phyloP scores from a whole-genome alignment of 257 asterid genomes.

The Solanum okadae region DNA sequence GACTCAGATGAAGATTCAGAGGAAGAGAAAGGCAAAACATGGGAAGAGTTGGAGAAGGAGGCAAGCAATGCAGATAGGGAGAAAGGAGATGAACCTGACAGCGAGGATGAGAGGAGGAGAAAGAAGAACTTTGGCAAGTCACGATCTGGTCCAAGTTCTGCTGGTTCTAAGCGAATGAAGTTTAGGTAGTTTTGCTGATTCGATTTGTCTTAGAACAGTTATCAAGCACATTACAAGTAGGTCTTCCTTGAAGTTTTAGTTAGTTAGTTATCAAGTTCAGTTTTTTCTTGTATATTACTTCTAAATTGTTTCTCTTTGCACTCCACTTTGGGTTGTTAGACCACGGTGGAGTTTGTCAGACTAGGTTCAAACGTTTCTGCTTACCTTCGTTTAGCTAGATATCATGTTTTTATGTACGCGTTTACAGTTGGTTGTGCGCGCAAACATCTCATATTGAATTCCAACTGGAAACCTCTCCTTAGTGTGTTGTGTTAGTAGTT shows the following conservation, averaged over 20 bases:
- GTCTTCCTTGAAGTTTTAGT: not conserved
- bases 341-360: not conserved
- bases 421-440: not conserved
- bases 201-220: not conserved
- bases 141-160: not conserved
- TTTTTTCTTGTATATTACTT: not conserved
- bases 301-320: not conserved
- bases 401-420: not conserved
- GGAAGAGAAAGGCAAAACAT: constrained; percentile 19
- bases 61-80: constrained; percentile 19
- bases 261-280: not conserved
- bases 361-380: not conserved
- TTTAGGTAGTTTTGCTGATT: not conserved
- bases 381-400: not conserved
- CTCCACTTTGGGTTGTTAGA: not conserved
- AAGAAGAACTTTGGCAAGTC: constrained; percentile 14
- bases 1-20: constrained; percentile 9
- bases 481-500: not conserved
- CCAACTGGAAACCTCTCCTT: not conserved
- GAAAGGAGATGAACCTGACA: constrained; percentile 16
- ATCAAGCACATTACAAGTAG: not conserved
- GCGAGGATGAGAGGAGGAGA: constrained; percentile 21
- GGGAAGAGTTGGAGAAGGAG: constrained; percentile 20
- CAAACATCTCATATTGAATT: not conserved
- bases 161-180: not conserved